These are phyloP conservation scores for Raddia distichophylla DNA, from an alignment of 176 grass and related monocot species.

Conservation along the genomic window DNA sequence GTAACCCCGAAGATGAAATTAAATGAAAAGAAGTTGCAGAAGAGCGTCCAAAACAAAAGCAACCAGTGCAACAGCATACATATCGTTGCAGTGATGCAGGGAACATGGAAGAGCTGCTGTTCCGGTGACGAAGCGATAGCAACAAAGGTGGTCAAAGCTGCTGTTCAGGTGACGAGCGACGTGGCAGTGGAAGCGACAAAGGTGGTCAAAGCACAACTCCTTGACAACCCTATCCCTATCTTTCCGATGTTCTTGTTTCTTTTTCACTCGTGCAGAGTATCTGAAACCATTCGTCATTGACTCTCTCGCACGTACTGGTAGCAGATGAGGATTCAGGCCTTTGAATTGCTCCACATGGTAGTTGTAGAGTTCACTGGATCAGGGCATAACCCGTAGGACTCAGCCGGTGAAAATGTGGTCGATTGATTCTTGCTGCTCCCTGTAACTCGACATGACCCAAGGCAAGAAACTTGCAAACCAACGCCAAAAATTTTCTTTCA, in stretches of 20 bases:
- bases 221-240: conserved; percentile 19
- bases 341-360: not conserved
- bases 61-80: not conserved
- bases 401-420: not conserved
- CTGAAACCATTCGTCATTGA: not conserved
- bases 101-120: not conserved
- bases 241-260: not conserved
- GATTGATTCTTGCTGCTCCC: conserved; percentile 22
- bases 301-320: not conserved
- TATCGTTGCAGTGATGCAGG: not conserved
- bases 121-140: not conserved
- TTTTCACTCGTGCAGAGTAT: conserved; percentile 13
- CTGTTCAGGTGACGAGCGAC: not conserved
- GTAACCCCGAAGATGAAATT: no score
- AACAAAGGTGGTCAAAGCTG: conserved; percentile 3
- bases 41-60: not conserved
- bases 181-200: not conserved
- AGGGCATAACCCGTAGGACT: not conserved
- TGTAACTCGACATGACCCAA: not conserved
- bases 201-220: conserved; percentile 5
- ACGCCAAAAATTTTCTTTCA: not conserved
- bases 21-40: no score
- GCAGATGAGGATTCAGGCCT: not conserved
- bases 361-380: not conserved
- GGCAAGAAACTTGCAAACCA: not conserved